Percentiles rank a stretch among this genome's conserved stretches.
Evolutionary conservation across 1,139 yeast species (phyloP).

Genomic region (Taphrina wiesneri): DNA sequence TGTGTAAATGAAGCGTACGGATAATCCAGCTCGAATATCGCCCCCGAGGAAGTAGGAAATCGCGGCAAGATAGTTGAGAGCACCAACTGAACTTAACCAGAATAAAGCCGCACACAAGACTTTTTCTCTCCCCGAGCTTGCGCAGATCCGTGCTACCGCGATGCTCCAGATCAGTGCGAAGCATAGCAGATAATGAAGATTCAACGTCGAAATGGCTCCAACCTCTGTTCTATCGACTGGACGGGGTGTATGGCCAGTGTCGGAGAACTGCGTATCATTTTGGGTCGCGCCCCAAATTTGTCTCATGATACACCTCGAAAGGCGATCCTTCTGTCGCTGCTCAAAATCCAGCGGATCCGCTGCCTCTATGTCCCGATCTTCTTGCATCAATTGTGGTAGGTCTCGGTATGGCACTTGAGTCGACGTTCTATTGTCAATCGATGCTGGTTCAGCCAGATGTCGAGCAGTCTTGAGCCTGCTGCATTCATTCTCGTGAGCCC

Average conservation of each 20-base stretch:
- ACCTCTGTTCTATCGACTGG: neutral
- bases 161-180: neutral
- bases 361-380: neutral
- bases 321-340: neutral
- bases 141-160: neutral
- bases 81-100: neutral
- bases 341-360: neutral
- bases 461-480: neutral
- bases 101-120: neutral
- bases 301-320: neutral
- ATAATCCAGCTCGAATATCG: neutral
- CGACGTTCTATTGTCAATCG: neutral
- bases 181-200: neutral
- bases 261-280: neutral
- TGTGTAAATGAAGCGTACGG: neutral
- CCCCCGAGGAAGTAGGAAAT: neutral
- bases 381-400: neutral
- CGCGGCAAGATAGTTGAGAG: neutral
- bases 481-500: neutral
- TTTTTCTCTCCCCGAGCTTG: neutral
- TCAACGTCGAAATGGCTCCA: neutral
- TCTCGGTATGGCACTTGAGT: neutral
- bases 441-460: neutral
- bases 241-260: neutral
- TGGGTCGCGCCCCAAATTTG: neutral